A percentile compares a stretch with the other conserved stretches of the same genome.
Conservation (phyloP, 306 rosid species). For the Coriaria nepalensis region DNA sequence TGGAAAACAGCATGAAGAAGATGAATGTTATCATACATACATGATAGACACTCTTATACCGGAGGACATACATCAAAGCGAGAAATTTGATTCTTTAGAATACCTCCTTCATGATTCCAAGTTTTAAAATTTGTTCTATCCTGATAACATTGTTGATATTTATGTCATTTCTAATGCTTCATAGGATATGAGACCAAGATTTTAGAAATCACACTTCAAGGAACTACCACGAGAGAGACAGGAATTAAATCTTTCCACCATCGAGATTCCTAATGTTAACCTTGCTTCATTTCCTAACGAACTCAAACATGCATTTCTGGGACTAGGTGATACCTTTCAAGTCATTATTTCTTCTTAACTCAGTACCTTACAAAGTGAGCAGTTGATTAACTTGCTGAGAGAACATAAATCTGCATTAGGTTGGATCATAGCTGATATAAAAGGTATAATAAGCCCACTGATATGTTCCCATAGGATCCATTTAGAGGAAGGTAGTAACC, state of each 20-base stretch:
- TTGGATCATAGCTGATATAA: conserved; percentile 1
- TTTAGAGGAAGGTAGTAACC: not conserved
- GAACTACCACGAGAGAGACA: not conserved
- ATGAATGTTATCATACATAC: not conserved
- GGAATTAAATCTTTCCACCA: not conserved
- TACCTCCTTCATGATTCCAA: too few relatives aligned
- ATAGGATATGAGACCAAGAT: not conserved
- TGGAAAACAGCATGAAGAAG: not conserved
- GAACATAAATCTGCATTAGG: not conserved
- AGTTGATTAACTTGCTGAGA: not conserved
- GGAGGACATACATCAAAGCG: too few relatives aligned
- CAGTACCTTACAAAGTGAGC: not conserved
- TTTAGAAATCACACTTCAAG: not conserved
- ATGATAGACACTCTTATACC: not conserved
- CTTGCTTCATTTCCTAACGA: not conserved
- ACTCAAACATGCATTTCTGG: not conserved
- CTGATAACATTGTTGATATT: too few relatives aligned
- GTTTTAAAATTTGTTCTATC: too few relatives aligned
- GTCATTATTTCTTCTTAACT: not conserved
- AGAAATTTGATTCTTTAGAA: too few relatives aligned
- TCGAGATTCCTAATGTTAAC: too few relatives aligned
- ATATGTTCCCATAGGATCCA: not conserved
- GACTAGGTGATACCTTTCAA: not conserved
- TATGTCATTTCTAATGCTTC: not conserved
- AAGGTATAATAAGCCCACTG: not conserved